These are phyloP conservation scores for Yamadazyma aaseri DNA, from an alignment of 1,139 yeast genomes.

Conservation along the genomic window DNA sequence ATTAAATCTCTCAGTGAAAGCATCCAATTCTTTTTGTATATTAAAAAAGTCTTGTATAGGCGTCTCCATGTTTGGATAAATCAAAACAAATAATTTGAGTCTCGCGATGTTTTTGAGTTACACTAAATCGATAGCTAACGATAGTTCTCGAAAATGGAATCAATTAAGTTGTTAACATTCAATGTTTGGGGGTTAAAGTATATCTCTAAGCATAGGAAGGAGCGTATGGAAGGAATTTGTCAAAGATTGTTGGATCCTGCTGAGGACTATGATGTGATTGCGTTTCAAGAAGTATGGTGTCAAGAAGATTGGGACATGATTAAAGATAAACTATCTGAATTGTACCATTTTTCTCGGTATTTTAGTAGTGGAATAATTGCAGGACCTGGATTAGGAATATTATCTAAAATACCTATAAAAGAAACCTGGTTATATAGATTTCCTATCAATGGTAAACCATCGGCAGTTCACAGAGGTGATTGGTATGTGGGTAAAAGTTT, in stretches of 20 bases:
- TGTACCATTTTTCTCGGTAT: conserved; percentile 64
- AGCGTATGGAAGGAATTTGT: conserved; percentile 74
- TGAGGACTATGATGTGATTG: conserved; percentile 73
- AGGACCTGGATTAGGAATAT: conserved; percentile 90
- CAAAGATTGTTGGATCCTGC: conserved; percentile 52
- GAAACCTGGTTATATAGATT: conserved; percentile 77
- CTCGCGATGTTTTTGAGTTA: not conserved
- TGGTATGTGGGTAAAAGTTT: conserved; percentile 96
- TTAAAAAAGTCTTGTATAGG: conserved; percentile 24
- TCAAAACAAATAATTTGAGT: conserved; percentile 1
- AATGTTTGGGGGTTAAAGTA: conserved; percentile 90
- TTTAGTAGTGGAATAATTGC: conserved; percentile 82
- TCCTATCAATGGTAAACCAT: conserved; percentile 91
- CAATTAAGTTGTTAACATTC: conserved; percentile 56
- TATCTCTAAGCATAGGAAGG: conserved; percentile 66
- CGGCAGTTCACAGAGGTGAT: conserved; percentile 93
- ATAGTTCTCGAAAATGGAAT: not conserved
- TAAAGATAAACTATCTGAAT: conserved; percentile 38
- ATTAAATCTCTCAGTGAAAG: conserved; percentile 27
- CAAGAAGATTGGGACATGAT: conserved; percentile 77
- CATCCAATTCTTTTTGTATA: conserved; percentile 30
- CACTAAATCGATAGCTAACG: not conserved
- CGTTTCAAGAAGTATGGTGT: conserved; percentile 93
- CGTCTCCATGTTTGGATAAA: conserved; percentile 7
- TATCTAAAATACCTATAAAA: conserved; percentile 81